Conservation (phyloP, 2,329 filamentous ascomycete genomes). For the Ophiostoma ulmi region DNA sequence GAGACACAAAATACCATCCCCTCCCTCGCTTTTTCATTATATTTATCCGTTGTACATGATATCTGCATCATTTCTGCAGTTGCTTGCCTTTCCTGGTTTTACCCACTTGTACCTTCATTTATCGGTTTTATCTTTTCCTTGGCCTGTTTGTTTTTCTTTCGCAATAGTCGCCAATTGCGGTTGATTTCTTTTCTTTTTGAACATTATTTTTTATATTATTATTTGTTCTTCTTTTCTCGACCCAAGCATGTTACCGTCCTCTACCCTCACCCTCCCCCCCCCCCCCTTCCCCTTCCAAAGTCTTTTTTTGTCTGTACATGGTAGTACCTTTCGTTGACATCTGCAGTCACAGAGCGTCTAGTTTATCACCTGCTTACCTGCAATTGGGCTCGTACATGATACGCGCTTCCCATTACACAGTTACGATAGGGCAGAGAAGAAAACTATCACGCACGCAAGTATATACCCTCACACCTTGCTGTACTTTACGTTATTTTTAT, state of each 20-base stretch:
- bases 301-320: not conserved
- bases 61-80: not conserved
- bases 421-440: not conserved
- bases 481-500: not conserved
- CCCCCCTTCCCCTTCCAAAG: too few species aligned
- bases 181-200: not conserved
- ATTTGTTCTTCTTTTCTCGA: not conserved
- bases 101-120: not conserved
- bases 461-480: not conserved
- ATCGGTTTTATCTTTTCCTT: not conserved
- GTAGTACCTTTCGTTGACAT: not conserved
- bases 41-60: not conserved
- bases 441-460: not conserved
- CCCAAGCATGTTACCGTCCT: not conserved
- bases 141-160: not conserved
- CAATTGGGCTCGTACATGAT: not conserved
- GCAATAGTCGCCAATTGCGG: not conserved
- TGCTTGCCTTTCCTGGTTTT: not conserved
- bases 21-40: not conserved
- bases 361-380: not conserved
- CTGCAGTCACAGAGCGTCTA: not conserved
- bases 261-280: not conserved
- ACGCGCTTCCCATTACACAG: not conserved
- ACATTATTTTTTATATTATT: not conserved
- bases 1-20: not conserved